Evolutionary conservation across 768 basidiomycete genomes (phyloP).

Genomic region (Lactarius sp.): DNA sequence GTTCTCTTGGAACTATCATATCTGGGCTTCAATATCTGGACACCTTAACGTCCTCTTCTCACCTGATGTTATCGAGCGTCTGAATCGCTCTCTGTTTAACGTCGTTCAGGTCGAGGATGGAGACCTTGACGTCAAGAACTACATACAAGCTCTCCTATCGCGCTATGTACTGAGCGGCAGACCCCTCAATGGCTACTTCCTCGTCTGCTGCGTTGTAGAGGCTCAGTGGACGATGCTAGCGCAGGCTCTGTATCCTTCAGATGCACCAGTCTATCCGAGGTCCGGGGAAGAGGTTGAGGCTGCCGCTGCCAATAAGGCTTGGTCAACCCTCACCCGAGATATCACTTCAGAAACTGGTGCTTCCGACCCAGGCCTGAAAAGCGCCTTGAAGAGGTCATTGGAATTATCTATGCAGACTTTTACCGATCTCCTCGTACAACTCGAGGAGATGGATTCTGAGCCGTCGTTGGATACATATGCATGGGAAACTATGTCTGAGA

Average conservation of each 20-base stretch:
- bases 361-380: constrained; percentile 28
- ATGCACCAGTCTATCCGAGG: constrained; percentile 13
- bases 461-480: constrained; percentile 83
- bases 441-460: constrained; percentile 77
- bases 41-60: constrained; percentile 59
- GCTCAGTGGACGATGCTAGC: constrained; percentile 82
- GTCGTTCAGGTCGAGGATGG: constrained; percentile 51
- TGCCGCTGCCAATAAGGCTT: constrained; percentile 79
- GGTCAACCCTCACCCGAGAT: constrained; percentile 61
- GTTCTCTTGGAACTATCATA: constrained; percentile 63
- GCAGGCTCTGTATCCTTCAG: constrained; percentile 49
- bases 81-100: constrained; percentile 66
- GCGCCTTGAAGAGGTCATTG: constrained; percentile 43
- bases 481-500: constrained; percentile 91
- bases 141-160: constrained; percentile 63
- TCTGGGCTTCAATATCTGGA: constrained; percentile 56
- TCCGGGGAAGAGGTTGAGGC: constrained; percentile 53
- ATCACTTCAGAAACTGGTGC: constrained; percentile 42
- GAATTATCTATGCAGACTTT: constrained; percentile 70
- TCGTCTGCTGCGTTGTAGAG: constrained; percentile 86
- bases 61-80: constrained; percentile 59
- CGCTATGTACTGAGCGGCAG: constrained; percentile 72
- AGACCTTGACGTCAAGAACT: constrained; percentile 48
- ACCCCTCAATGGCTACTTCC: constrained; percentile 81
- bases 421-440: constrained; percentile 68